Base-by-base conservation (phyloP, 495 filamentous ascomycete genomes). In the Penicillium argentinense region DNA sequence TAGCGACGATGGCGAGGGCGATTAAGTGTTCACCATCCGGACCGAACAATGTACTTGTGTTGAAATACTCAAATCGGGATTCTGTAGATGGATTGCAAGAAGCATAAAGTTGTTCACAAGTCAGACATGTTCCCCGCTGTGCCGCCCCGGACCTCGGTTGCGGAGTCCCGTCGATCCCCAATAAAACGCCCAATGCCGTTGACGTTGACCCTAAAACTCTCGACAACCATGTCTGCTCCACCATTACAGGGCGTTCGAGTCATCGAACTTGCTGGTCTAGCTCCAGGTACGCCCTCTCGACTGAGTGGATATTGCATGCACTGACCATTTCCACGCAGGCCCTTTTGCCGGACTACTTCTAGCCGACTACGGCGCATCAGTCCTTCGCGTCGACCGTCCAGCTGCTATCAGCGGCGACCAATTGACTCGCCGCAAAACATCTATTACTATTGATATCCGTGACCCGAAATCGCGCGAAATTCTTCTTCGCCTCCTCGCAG, bases 291-390 rank as follows among this genome's bases (percentile, higher is more conserved):
- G 8, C 19, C 14, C n/a, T 6, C 17, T 25, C 36, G 5, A 26
- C 9, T 11, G 11, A 12, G 4, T 22, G 13, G 16, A n/a, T n/a
- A n/a, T n/a, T n/a, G 8, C 30, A 42, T 14, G 12, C 17, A 23
- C 37, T 25, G 25, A 25, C 12, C 5, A n/a, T n/a, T n/a, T 9
- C 6, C 14, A n/a, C 28, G 8, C 42, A 88, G 90, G 86, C 27
- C 92, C 92, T 13, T 97, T 93, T 64, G 84, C 89, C 25, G 91
- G 89, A 50, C 80, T 97, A 39, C 81, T 97, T 19, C 83, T 96
- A 42, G 82, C 89, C 57, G 90, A 96, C 69, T 89, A 86, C 49
- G 92, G 92, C 51, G 92, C 92, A 40, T 80, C 78, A 12, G 87
- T 97, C 52, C 80, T 97, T 21, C 88, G 92, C 49, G 79, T 97